Evolutionary conservation across 352 stramenopile genomes (phyloP), one percentile per base, ranked within the genome.

Genomic region (Phytophthora tubulina): DNA sequence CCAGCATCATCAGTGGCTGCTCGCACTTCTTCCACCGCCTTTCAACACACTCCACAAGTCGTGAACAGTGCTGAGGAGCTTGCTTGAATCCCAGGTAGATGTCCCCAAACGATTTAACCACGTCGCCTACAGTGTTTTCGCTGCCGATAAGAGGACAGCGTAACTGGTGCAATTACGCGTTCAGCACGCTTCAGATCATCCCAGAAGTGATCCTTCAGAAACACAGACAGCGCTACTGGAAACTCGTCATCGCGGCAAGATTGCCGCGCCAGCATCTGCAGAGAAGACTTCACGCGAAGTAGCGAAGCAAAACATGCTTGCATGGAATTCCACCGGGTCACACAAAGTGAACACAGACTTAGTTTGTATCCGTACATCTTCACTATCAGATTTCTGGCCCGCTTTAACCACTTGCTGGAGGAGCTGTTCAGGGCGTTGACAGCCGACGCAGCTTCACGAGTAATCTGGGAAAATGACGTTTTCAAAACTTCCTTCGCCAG

Each of bases 401-500:
- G 21, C 15, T 36, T 53, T 21, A 67, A 15, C 60, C 48, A 67
- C 42, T 67, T 60, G 15, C 11, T 53, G 0, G 48, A 53, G 1
- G 60, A 60, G 3, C 15, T 13, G 30, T 60, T 67, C 1, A 60
- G n/a, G 0, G 49, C 27, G n/a, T 60, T 67, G 1, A 48, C 56
- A 30, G 56, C 60, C 17, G 54, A 45, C 0, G 54, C 30, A 27
- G 54, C 60, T 21, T 70, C 21, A 4, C 30, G n/a, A 1, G 67
- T 38, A 51, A 68, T 60, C 6, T 42, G 21, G 3, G 32, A 2
- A 46, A 70, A 72, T 32, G 57, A 30, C 2, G 56, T 62, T 6
- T 64, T 51, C 0, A 71, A 13, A 8, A 67, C 68, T 7, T 46
- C 17, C 31, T 75, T 71, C 0, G 71, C 49, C 2, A 75, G 41